These are phyloP conservation scores for Ganoderma meredithae DNA, from an alignment of 1,284 basidiomycete species.

Conservation along the genomic window DNA sequence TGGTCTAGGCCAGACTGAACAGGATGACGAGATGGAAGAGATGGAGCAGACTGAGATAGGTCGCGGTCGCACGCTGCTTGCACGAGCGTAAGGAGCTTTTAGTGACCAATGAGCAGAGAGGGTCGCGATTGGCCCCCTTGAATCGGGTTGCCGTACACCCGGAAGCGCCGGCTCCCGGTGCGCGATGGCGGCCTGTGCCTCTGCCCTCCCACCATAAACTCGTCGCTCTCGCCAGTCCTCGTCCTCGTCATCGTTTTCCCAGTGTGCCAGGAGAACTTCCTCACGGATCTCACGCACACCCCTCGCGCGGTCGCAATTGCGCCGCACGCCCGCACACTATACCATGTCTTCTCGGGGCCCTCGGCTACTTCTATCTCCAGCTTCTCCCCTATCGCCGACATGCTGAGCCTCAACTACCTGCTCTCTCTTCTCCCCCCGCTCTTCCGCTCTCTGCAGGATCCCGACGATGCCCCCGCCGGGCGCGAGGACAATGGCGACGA, in stretches of 20 bases:
- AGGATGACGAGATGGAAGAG: neutral
- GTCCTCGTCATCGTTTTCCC: neutral
- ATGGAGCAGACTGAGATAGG: neutral
- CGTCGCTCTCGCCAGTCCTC: neutral
- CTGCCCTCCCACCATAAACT: neutral
- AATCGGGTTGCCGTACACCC: neutral
- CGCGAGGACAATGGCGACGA: too few species aligned
- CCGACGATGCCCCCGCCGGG: neutral
- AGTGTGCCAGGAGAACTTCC: neutral
- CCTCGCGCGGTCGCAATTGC: neutral
- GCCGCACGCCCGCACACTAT: neutral
- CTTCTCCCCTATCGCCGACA: neutral
- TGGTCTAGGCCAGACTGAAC: neutral
- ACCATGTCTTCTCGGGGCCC: neutral
- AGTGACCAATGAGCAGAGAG: constrained; percentile 11
- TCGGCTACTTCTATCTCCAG: neutral
- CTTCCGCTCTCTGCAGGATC: neutral
- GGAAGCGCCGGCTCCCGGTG: neutral
- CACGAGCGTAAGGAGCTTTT: neutral
- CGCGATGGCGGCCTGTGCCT: neutral
- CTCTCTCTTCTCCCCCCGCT: neutral
- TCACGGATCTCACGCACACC: neutral
- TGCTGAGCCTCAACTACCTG: neutral
- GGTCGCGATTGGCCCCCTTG: neutral
- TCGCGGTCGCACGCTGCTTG: neutral